Conservation (phyloP, 2,329 filamentous ascomycete genomes). For the Diaporthe citrichinensis region DNA sequence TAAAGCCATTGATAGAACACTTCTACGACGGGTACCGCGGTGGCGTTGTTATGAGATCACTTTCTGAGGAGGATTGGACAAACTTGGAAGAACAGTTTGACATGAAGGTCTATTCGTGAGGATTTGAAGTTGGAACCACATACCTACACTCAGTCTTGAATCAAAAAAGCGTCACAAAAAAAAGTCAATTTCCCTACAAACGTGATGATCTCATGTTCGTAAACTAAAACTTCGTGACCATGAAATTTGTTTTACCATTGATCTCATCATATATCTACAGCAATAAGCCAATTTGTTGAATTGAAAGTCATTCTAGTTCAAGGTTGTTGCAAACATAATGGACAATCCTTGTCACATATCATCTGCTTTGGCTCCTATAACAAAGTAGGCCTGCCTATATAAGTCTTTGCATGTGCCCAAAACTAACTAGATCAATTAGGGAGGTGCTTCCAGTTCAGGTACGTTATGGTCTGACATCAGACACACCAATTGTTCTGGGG, state of each 20-base stretch:
- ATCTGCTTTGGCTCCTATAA: not conserved
- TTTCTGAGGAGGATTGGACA: not conserved
- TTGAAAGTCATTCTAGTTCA: not conserved
- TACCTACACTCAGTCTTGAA: not conserved
- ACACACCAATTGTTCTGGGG: not conserved
- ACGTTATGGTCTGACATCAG: not conserved
- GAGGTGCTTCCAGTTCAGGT: not conserved
- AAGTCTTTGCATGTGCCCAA: not conserved
- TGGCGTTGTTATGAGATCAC: not conserved
- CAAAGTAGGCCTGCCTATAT: not conserved
- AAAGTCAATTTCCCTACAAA: not conserved
- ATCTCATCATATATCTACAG: not conserved
- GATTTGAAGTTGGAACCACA: not conserved
- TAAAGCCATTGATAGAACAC: not conserved
- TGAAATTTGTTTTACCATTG: not conserved
- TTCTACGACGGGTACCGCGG: not conserved
- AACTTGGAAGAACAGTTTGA: not conserved
- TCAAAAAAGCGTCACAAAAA: conserved; percentile 20
- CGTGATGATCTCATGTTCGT: not conserved
- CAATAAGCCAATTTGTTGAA: not conserved
- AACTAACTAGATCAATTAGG: not conserved
- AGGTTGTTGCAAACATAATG: not conserved
- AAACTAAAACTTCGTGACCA: not conserved
- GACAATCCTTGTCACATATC: not conserved
- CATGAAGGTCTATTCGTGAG: not conserved